Evolutionary conservation across 2,329 filamentous ascomycete genomes (phyloP).

Genomic region (Cordyceps cateniannulata): DNA sequence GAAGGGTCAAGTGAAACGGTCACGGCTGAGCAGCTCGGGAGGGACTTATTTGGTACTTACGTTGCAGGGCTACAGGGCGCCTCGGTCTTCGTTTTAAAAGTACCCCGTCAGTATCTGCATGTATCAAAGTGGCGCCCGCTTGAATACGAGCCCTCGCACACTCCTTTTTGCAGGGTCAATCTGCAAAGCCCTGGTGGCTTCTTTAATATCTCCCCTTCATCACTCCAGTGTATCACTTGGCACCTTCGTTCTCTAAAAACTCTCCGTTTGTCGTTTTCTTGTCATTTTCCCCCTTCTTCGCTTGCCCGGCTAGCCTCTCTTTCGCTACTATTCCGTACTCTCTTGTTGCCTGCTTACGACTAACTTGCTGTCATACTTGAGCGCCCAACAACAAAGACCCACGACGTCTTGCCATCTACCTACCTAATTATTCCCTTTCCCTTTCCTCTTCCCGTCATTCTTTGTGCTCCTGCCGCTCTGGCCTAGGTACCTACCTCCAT

Average conservation of each 20-base stretch:
- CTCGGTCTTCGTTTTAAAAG: neutral
- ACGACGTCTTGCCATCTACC: neutral
- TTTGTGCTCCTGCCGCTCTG: neutral
- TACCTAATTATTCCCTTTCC: no score
- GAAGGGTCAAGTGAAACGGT: neutral
- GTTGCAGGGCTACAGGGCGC: neutral
- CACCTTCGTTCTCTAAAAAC: neutral
- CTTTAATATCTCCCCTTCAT: neutral
- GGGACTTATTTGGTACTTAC: neutral
- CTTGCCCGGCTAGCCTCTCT: neutral
- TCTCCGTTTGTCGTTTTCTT: neutral
- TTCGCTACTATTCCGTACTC: neutral
- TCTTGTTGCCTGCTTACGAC: neutral
- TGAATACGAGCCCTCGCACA: conserved; percentile 10
- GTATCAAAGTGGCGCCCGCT: neutral
- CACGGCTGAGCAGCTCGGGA: neutral
- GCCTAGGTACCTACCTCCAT: neutral
- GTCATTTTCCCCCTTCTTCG: neutral
- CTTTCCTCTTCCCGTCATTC: neutral
- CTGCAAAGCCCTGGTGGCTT: neutral
- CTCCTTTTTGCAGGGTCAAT: conserved; percentile 3
- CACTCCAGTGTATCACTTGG: neutral
- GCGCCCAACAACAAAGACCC: neutral
- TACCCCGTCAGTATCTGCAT: neutral
- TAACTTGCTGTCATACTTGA: neutral